Evolutionary conservation across 345 rosid genomes (phyloP).

Genomic region (Eucalyptus microcorys): DNA sequence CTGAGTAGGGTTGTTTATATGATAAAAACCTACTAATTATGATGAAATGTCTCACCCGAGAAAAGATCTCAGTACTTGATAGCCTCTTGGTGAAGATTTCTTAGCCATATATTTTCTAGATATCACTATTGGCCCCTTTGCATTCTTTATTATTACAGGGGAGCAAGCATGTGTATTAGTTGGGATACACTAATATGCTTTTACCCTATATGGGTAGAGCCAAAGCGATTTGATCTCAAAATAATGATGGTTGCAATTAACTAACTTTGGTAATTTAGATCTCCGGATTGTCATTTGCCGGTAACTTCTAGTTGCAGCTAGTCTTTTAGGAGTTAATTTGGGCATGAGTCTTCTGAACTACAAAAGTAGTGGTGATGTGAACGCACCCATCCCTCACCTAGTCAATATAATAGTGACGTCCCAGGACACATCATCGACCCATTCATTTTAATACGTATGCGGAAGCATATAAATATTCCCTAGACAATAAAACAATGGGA

Average conservation of each 20-base stretch:
- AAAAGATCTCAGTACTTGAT: not conserved
- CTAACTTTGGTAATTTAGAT: not conserved
- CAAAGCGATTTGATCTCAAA: not conserved
- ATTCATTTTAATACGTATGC: no score
- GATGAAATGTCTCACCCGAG: not conserved
- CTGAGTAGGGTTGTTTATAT: not conserved
- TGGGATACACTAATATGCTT: not conserved
- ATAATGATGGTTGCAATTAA: not conserved
- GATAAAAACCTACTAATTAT: not conserved
- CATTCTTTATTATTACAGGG: not conserved
- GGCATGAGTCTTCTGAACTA: not conserved
- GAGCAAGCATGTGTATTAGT: not conserved
- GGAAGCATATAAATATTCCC: no score
- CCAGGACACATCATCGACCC: no score
- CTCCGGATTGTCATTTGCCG: not conserved
- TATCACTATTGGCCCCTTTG: not conserved
- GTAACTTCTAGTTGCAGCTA: not conserved
- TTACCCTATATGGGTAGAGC: not conserved
- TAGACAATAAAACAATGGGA: no score
- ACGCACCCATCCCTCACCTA: no score
- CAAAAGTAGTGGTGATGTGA: not conserved
- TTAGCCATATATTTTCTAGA: not conserved
- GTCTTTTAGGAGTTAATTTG: not conserved
- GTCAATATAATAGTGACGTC: no score
- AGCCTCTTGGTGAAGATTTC: not conserved